Evolutionary conservation across 305 asterid species (phyloP).

Genomic region (Salvia sclarea): DNA sequence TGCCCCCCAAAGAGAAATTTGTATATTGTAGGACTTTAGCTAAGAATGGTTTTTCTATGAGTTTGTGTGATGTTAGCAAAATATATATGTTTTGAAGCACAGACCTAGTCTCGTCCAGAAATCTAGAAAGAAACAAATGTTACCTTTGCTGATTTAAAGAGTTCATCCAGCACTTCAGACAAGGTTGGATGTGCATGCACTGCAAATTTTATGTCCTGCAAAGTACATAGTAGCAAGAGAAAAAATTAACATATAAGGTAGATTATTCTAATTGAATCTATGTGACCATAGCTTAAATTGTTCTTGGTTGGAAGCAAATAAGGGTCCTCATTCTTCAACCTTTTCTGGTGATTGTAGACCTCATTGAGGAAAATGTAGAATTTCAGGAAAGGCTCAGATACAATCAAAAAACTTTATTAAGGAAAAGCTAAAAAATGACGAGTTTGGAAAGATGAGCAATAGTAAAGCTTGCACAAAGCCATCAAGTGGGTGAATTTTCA

Average conservation of each 20-base stretch:
- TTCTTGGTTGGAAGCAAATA: background rate
- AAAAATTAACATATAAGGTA: constrained; percentile 27
- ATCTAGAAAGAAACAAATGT: constrained; percentile 7
- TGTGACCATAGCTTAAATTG: constrained; percentile 2
- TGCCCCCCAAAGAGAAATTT: constrained; percentile 24
- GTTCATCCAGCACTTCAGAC: constrained; percentile 88
- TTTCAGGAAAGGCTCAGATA: background rate
- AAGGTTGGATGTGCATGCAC: constrained; percentile 96
- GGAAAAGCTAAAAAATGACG: background rate
- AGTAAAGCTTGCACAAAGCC: constrained; percentile 1
- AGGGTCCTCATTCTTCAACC: background rate
- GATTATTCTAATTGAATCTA: background rate
- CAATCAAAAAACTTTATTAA: constrained; percentile 6
- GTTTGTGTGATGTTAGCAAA: background rate
- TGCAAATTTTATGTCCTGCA: constrained; percentile 78
- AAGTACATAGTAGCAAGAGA: constrained; percentile 38
- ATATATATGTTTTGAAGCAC: background rate
- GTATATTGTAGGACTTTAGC: constrained; percentile 25
- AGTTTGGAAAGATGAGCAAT: background rate
- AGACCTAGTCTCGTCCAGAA: constrained; percentile 11
- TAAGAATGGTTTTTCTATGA: constrained; percentile 2
- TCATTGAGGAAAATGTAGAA: background rate
- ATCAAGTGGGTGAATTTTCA: constrained; percentile 1
- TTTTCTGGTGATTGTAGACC: background rate
- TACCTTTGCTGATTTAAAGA: constrained; percentile 87